A percentile compares a stretch with the other conserved stretches of the same genome.
These are phyloP conservation scores for Xylariaceae sp. DNA, from an alignment of 2,329 filamentous ascomycete species.

Conservation along the genomic window DNA sequence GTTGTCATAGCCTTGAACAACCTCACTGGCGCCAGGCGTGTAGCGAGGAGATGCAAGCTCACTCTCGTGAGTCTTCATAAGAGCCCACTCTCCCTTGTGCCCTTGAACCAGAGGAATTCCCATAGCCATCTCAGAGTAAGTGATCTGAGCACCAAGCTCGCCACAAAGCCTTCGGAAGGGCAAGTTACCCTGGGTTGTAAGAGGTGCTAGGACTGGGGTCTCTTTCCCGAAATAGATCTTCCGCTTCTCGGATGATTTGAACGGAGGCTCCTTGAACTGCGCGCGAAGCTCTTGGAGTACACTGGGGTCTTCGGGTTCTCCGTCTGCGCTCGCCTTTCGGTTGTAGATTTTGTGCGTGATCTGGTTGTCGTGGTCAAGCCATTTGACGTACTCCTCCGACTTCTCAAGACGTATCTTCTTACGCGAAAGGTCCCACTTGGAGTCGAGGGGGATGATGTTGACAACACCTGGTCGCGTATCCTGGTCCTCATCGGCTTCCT, in stretches of 20 bases:
- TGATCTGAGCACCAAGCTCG: conserved; percentile 84
- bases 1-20: conserved; percentile 78
- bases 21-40: conserved; percentile 43
- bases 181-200: conserved; percentile 95
- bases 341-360: conserved; percentile 46
- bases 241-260: conserved; percentile 89
- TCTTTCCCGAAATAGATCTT: conserved; percentile 90
- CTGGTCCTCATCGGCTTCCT: conserved; percentile 42
- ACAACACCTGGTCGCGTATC: conserved; percentile 60
- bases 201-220: conserved; percentile 86
- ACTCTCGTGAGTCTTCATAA: conserved; percentile 86
- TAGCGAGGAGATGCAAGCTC: conserved; percentile 72
- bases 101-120: conserved; percentile 85
- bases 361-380: conserved; percentile 66
- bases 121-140: conserved; percentile 98
- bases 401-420: conserved; percentile 67
- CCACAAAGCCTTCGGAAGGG: conserved; percentile 90
- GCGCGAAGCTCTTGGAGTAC: conserved; percentile 67
- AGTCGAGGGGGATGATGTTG: conserved; percentile 66
- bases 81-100: conserved; percentile 86
- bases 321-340: conserved; percentile 38
- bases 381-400: conserved; percentile 71
- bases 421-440: conserved; percentile 72
- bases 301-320: conserved; percentile 31
- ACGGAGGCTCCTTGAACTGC: conserved; percentile 77